Evolutionary conservation across 441 rosid genomes (phyloP).

Genomic region (Melastoma candidum): DNA sequence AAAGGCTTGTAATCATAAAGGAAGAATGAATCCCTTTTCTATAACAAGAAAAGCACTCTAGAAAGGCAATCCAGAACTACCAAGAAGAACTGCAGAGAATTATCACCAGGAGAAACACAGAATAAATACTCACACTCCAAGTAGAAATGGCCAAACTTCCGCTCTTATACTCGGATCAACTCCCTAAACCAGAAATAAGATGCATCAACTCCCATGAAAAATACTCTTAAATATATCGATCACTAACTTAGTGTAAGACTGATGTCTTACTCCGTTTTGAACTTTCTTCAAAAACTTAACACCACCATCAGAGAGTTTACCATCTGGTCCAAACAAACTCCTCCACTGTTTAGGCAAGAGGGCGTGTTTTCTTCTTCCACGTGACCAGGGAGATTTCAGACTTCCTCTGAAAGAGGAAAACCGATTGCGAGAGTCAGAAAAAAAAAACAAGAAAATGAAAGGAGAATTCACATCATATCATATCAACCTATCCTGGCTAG

Average conservation of each 20-base stretch:
- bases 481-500: too few relatives aligned
- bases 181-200: too few relatives aligned
- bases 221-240: not conserved
- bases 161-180: too few relatives aligned
- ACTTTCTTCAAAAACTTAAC: conserved; percentile 75
- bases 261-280: conserved; percentile 68
- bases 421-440: conserved; percentile 1
- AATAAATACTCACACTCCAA: too few relatives aligned
- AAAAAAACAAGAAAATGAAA: conserved; percentile 1
- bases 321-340: conserved; percentile 56
- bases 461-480: not conserved
- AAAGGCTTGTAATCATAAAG: too few relatives aligned
- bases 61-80: too few relatives aligned
- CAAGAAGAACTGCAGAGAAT: too few relatives aligned
- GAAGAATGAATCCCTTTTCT: too few relatives aligned
- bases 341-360: conserved; percentile 73
- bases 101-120: too few relatives aligned
- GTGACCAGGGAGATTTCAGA: conserved; percentile 88
- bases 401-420: conserved; percentile 39
- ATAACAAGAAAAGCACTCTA: too few relatives aligned
- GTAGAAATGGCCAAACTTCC: too few relatives aligned
- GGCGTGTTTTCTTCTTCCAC: conserved; percentile 65
- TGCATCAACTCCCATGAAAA: not conserved
- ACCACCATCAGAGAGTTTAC: conserved; percentile 65
- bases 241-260: conserved; percentile 1